Conservation (phyloP, 1,284 basidiomycete species). For the Trametes hirsuta region DNA sequence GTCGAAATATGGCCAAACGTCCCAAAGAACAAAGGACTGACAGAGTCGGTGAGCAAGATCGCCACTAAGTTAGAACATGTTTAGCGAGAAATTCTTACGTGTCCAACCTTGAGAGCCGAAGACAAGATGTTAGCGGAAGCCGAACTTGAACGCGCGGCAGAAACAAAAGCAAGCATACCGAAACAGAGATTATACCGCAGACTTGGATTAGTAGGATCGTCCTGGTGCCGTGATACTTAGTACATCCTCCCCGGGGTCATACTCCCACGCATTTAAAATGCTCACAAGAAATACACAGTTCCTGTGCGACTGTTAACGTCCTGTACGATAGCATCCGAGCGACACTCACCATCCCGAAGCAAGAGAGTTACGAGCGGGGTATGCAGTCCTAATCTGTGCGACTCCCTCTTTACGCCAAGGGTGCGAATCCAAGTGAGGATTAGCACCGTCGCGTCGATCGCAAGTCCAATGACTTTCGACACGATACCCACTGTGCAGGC, state of each 20-base stretch:
- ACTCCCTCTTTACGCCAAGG: constrained; percentile 21
- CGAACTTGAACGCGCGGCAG: too few relatives aligned
- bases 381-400: constrained; percentile 16
- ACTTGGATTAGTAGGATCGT: constrained; percentile 21
- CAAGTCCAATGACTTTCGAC: constrained; percentile 2
- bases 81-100: not conserved
- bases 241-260: too few relatives aligned
- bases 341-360: constrained; percentile 27
- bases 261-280: not conserved
- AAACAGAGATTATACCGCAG: constrained; percentile 19
- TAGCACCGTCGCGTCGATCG: constrained; percentile 21
- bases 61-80: too few relatives aligned
- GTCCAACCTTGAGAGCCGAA: constrained; percentile 7
- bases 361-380: constrained; percentile 24
- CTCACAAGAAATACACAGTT: constrained; percentile 27
- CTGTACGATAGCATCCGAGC: too few relatives aligned
- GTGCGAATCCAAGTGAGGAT: constrained; percentile 31
- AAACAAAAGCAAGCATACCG: constrained; percentile 3
- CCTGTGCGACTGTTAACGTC: constrained; percentile 9
- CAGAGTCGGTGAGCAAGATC: too few relatives aligned
- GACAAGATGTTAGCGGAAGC: not conserved
- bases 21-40: constrained; percentile 23
- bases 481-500: constrained; percentile 6
- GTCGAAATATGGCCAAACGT: constrained; percentile 26
- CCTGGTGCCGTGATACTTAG: not conserved